Base-by-base conservation (phyloP, 805 yeast genomes). In the Wickerhamomyces rabaulensis region DNA sequence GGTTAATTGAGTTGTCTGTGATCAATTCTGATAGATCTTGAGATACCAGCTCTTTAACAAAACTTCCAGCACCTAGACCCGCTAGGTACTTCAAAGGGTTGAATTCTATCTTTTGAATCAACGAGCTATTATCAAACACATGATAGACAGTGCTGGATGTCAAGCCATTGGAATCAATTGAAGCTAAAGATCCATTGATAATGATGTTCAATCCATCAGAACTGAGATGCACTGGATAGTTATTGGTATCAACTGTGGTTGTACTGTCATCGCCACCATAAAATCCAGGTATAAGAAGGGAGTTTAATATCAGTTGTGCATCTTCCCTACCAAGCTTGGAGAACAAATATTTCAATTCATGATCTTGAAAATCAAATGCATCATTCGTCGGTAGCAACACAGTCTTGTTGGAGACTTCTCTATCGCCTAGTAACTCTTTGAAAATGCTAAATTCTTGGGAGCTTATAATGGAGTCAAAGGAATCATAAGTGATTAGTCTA, bases 11-110 rank as follows among this genome's bases (percentile, higher is more conserved):
- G 2, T 66, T 55, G 29, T 83, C 80, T 45, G 81, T 84, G 16
- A 91, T 75, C 41, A 87, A 63, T 39, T 73, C 51, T 2, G 70
- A 64, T 17, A 88, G 63, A 12, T 76, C 73, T 48, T 90, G 75
- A 44, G 87, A 76, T 39, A 78, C 70, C 15, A 88, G 53, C 55
- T 88, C 95, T n/a, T 76, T 73, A 6, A 87, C 91, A 60, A 87
- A 80, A 23, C 70, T 70, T 3, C 82, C 70, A 43, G 79, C 80
- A 48, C 80, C 75, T 39, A 81, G 60, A 0, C 87, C 89, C 44
- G 77, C 66, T 3, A 84, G 61, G 53, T 79, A 75, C 57, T 80
- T 83, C 52, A 80, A 71, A 1, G 79, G 77, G 27, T 79, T 79
- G 54, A 79, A 76, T 2, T 50, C 52, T 17, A 77, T 44, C 1